Conservation (phyloP, 805 yeast genomes). For the Candida ovalis region DNA sequence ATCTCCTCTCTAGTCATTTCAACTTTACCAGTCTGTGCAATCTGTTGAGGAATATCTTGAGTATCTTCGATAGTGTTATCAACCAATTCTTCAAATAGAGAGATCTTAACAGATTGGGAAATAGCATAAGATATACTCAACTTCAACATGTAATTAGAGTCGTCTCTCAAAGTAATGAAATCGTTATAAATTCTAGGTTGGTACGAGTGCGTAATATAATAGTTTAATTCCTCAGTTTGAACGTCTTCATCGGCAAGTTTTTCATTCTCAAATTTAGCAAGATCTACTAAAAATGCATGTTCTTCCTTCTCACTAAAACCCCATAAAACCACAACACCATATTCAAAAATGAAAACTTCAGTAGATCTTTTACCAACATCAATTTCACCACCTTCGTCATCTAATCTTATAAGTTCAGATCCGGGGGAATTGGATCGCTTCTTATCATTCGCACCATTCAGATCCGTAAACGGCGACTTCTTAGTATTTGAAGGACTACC, state of each 20-base stretch:
- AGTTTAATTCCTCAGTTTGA: constrained; percentile 92
- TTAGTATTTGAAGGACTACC: constrained; percentile 11
- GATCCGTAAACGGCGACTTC: constrained; percentile 6
- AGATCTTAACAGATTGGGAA: constrained; percentile 92
- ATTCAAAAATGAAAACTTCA: constrained; percentile 87
- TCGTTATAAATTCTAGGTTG: constrained; percentile 96
- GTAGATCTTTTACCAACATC: constrained; percentile 74
- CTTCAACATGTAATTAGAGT: constrained; percentile 85
- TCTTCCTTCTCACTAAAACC: constrained; percentile 88
- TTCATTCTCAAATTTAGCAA: constrained; percentile 89
- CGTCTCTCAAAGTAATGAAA: constrained; percentile 88
- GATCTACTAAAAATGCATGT: constrained; percentile 69
- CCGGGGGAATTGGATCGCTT: constrained; percentile 3
- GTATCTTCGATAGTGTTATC: constrained; percentile 97
- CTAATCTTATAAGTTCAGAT: constrained; percentile 58
- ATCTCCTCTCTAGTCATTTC: constrained; percentile 92
- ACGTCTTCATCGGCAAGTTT: constrained; percentile 88
- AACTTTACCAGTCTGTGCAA: constrained; percentile 92
- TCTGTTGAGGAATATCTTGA: constrained; percentile 94
- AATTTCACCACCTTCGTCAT: constrained; percentile 94
- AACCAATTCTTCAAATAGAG: constrained; percentile 91
- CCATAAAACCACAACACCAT: constrained; percentile 98
- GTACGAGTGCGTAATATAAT: constrained; percentile 87
- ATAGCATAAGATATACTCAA: constrained; percentile 92
- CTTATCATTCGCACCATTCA: constrained; percentile 7